These are phyloP conservation scores for Acanthamoeba divionensis DNA, from an alignment of 208 protist species.

Conservation along the genomic window DNA sequence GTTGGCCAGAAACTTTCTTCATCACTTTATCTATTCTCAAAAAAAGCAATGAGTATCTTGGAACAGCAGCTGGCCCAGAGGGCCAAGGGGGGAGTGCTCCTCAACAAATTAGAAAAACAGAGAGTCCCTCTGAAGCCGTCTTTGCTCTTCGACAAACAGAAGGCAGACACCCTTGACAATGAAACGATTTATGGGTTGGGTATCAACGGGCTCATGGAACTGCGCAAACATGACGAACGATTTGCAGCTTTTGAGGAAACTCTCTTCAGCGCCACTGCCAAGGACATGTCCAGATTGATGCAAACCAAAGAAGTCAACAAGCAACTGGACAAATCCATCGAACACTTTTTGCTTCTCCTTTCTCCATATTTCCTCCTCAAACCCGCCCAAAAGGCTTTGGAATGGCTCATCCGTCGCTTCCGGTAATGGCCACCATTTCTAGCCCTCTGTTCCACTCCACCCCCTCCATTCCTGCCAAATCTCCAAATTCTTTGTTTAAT, in stretches of 20 bases:
- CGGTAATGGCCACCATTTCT: neutral
- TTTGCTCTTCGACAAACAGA: conserved; percentile 31
- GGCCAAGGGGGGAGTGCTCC: neutral
- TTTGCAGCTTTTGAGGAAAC: conserved; percentile 45
- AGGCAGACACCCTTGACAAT: conserved; percentile 42
- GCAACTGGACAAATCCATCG: conserved; percentile 55
- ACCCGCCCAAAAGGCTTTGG: conserved; percentile 60
- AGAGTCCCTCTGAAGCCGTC: conserved; percentile 1
- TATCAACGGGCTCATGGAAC: conserved; percentile 49
- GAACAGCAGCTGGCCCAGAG: neutral
- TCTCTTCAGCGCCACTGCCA: neutral
- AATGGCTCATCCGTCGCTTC: conserved; percentile 68
- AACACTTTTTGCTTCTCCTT: conserved; percentile 52
- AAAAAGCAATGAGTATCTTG: neutral
- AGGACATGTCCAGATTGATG: neutral
- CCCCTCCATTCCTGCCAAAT: neutral
- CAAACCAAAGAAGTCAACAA: conserved; percentile 55
- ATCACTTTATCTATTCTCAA: no score
- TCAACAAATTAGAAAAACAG: neutral
- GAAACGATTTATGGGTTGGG: conserved; percentile 41
- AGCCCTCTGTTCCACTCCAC: neutral
- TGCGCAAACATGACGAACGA: neutral
- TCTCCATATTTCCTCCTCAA: conserved; percentile 65
- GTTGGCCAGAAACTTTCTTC: no score
- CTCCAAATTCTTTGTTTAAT: neutral